phyloP scores from a whole-genome alignment of 371 early-diverging fungal species.

The Mortierella sp. region DNA sequence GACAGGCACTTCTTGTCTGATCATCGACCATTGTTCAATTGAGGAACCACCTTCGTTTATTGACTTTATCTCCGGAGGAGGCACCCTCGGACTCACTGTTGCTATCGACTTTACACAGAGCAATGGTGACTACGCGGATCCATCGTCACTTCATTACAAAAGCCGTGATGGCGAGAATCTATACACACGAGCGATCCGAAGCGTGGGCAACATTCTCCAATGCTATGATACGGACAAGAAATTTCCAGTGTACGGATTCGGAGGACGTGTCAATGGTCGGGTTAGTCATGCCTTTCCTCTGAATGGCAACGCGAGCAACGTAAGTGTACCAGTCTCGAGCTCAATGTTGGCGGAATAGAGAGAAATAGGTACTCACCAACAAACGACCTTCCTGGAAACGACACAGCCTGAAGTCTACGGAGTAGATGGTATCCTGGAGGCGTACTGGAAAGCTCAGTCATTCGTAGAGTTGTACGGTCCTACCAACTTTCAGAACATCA shows the following conservation, averaged over 20 bases:
- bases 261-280: constrained; percentile 54
- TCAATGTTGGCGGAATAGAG: too few relatives aligned
- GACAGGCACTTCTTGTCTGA: constrained; percentile 17
- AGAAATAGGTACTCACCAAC: background rate
- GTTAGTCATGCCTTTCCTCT: constrained; percentile 58
- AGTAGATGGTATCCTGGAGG: constrained; percentile 56
- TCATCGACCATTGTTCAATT: constrained; percentile 17
- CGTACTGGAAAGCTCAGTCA: constrained; percentile 53
- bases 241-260: constrained; percentile 62
- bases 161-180: constrained; percentile 42
- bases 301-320: constrained; percentile 49
- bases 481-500: constrained; percentile 63
- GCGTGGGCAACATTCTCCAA: constrained; percentile 56
- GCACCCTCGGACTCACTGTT: constrained; percentile 51
- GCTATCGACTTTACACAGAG: constrained; percentile 66
- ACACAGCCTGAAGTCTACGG: constrained; percentile 59
- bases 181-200: constrained; percentile 57
- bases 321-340: too few relatives aligned
- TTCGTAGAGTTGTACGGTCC: constrained; percentile 59
- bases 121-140: constrained; percentile 56
- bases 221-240: constrained; percentile 50
- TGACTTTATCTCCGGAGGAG: constrained; percentile 60
- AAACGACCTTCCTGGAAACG: background rate
- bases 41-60: constrained; percentile 53
- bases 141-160: constrained; percentile 56